Percentiles rank a stretch among this genome's conserved stretches.
Conservation (phyloP, 257 asterid species). For the Solanum clarkiae region DNA sequence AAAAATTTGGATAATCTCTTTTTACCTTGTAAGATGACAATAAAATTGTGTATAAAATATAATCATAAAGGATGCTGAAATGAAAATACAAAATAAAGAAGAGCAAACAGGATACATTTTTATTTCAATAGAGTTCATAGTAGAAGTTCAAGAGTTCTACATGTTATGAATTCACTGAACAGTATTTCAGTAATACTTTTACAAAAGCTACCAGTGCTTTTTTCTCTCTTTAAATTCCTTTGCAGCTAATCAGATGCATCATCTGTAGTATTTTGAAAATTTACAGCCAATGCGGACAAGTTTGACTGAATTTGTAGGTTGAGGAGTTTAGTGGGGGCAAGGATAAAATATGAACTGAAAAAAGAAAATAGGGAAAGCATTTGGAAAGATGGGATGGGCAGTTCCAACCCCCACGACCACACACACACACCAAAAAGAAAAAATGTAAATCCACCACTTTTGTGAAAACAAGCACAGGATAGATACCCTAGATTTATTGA, state of each 20-base stretch:
- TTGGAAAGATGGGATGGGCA: background rate
- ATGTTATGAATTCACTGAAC: background rate
- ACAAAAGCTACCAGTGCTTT: background rate
- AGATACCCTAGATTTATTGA: background rate
- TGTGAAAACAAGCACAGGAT: background rate
- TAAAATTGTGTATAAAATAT: background rate
- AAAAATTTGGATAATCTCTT: background rate
- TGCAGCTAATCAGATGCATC: background rate
- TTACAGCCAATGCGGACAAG: background rate
- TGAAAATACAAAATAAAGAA: background rate
- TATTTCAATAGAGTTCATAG: background rate
- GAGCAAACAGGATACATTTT: background rate
- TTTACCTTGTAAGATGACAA: background rate
- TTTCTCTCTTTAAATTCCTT: background rate
- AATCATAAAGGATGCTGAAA: background rate
- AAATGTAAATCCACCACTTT: background rate
- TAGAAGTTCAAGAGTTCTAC: background rate
- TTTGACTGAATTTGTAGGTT: background rate
- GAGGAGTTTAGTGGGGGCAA: background rate
- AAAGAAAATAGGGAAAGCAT: background rate
- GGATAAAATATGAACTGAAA: background rate
- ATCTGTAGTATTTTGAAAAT: background rate
- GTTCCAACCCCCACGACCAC: background rate
- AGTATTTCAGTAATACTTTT: background rate
- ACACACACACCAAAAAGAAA: background rate